Conservation (phyloP, 352 stramenopile genomes). For the Globisporangium carolinianum region DNA sequence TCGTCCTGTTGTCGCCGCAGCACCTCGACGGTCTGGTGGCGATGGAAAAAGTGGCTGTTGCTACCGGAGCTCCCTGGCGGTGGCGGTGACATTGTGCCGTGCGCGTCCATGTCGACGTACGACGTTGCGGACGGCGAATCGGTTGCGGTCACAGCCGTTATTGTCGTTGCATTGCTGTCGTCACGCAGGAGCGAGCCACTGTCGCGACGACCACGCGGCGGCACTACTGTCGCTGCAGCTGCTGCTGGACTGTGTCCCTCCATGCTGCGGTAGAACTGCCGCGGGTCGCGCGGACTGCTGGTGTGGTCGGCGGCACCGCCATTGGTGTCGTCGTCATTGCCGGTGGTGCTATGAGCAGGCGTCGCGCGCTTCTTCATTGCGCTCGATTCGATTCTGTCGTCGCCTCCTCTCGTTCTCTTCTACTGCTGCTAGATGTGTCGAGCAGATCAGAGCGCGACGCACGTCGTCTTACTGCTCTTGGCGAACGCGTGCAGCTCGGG, state of each 20-base stretch:
- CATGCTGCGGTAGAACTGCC: constrained; percentile 11
- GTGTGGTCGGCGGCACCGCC: background rate
- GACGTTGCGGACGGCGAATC: constrained; percentile 11
- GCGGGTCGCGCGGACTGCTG: background rate
- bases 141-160: constrained; percentile 6
- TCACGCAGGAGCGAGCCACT: background rate
- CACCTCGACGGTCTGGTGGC: constrained; percentile 72
- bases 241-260: background rate
- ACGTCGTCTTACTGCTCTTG: no score
- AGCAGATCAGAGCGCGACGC: background rate
- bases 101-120: constrained; percentile 14
- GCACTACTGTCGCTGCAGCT: background rate
- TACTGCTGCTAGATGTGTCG: background rate
- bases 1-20: constrained; percentile 26
- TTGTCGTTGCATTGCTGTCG: constrained; percentile 1
- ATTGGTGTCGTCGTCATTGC: background rate
- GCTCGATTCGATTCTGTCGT: background rate
- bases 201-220: no score
- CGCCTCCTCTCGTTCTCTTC: no score
- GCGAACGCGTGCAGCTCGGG: no score
- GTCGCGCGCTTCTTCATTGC: constrained; percentile 6
- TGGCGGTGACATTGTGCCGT: constrained; percentile 10
- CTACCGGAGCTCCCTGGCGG: constrained; percentile 7
- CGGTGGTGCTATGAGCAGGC: no score
- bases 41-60: constrained; percentile 42